A percentile compares a stretch with the other conserved stretches of the same genome.
These are phyloP conservation scores for Clonostachys rhizophaga DNA, from an alignment of 2,329 filamentous ascomycete species.

Conservation along the genomic window DNA sequence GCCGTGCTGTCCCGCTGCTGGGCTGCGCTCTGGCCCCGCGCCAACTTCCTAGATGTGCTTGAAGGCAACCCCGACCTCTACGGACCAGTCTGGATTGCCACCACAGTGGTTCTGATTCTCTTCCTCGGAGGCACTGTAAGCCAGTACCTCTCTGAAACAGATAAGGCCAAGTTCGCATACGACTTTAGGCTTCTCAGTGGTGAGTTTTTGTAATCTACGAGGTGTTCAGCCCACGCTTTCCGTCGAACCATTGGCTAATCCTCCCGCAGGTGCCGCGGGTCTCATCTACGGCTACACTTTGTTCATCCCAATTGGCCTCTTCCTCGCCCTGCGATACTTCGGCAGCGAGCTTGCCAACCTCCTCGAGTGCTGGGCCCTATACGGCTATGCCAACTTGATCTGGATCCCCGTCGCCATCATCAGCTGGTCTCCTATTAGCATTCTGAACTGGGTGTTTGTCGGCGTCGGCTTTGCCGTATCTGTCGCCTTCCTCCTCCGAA, in stretches of 20 bases:
- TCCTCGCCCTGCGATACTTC: conserved; percentile 89
- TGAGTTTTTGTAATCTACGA: conserved; percentile 26
- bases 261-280: conserved; percentile 67
- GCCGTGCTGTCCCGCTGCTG: conserved; percentile 84
- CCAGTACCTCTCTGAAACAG: conserved; percentile 71
- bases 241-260: conserved; percentile 4
- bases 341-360: conserved; percentile 90
- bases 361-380: conserved; percentile 91
- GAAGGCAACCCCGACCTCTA: conserved; percentile 97
- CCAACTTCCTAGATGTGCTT: conserved; percentile 94
- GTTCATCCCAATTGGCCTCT: conserved; percentile 79
- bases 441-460: conserved; percentile 93
- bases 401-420: conserved; percentile 95
- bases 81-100: conserved; percentile 98
- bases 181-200: conserved; percentile 87
- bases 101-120: conserved; percentile 90
- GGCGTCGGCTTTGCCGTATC: conserved; percentile 78
- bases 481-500: conserved; percentile 79
- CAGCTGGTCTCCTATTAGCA: conserved; percentile 79
- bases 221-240: no score
- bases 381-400: conserved; percentile 94
- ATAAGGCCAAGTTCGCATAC: conserved; percentile 76
- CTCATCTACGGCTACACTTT: conserved; percentile 94
- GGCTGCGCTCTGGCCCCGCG: conserved; percentile 83
- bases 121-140: conserved; percentile 95